Base-by-base conservation (phyloP, 768 basidiomycete genomes). In the Austroboletus festivus region DNA sequence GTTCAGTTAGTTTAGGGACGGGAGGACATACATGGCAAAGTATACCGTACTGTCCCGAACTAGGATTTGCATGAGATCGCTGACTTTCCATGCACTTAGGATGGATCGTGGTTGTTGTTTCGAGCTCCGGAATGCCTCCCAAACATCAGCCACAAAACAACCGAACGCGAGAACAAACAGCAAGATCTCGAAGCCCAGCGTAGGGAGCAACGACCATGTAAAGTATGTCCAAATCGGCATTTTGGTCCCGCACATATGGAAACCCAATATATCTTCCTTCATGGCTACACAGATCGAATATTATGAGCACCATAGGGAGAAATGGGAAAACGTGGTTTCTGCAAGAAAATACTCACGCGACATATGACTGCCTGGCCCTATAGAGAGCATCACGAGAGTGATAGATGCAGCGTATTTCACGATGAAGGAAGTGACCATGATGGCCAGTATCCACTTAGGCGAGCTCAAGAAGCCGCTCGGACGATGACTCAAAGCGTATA, bases 21-120 rank as follows among this genome's bases (percentile, higher is more conserved):
- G 15, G 28, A 6, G 12, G 1, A n/a, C 20, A 1, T 33, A 60
- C 59, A 60, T 53, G 1, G 52, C 50, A 1, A 56, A 60, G 46
- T 60, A 60, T 20, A 59, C 33, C 0, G 46, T 56, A 44, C 52
- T 59, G 42, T 60, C 59, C 11, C 57, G 50, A 38, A 53, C 41
- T 23, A 60, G 22, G 41, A 59, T 54, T 23, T 37, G 43, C 28
- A 56, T 3, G 0, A 59, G 43, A 12, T 56, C 52, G 16, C 31
- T 43, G 16, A 44, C 40, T 20, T 33, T 33, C 10, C 15, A 33
- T 13, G 31, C 15, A 7, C 13, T 33, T 13, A 15, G 31, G 12
- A 28, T 4, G 31, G 31, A 33, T 33, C 26, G 11, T 28, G 26
- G 26, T 28, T 28, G 9, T 22, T 11, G 26, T 15, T 26, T 4